phyloP scores from a whole-genome alignment of 805 yeast species.

The Candida succiphila region DNA sequence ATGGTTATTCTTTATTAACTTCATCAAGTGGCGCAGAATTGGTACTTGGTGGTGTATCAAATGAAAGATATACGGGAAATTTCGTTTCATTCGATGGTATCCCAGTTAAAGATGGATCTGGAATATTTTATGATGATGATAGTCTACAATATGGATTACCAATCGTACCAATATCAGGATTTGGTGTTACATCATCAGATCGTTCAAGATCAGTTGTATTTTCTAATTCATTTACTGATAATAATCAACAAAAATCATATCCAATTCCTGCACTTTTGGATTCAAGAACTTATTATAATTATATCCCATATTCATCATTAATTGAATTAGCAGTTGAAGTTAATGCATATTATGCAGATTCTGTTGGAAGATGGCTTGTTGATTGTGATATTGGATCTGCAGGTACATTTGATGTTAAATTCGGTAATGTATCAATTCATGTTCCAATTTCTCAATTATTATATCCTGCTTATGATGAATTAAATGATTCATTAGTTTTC shows the following conservation, averaged over 20 bases:
- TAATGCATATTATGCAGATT: slow-evolving; percentile 49
- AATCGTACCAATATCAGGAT: slow-evolving; percentile 35
- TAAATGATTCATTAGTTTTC: slow-evolving; percentile 31
- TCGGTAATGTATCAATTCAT: slow-evolving; percentile 41
- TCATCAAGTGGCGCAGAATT: slow-evolving; percentile 23
- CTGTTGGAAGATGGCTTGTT: slow-evolving; percentile 47
- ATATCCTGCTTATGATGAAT: slow-evolving; percentile 25
- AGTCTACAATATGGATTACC: slow-evolving; percentile 23
- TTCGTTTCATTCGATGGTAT: slow-evolving; percentile 40
- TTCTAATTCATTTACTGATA: slow-evolving; percentile 27
- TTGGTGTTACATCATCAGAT: slow-evolving; percentile 27
- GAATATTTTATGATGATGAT: slow-evolving; percentile 4
- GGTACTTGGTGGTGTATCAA: slow-evolving; percentile 51
- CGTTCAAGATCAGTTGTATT: slow-evolving; percentile 17
- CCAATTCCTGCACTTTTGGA: slow-evolving; percentile 50
- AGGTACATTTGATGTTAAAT: slow-evolving; percentile 41
- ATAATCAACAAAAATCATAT: slow-evolving; percentile 24
- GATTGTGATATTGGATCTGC: slow-evolving; percentile 42
- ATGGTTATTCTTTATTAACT: slow-evolving; percentile 35
- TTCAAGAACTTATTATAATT: slow-evolving; percentile 37
- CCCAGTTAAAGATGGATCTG: slow-evolving; percentile 24
- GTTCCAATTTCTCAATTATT: slow-evolving; percentile 42
- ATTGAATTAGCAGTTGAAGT: slow-evolving; percentile 59
- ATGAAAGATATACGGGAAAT: slow-evolving; percentile 32
- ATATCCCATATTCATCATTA: slow-evolving; percentile 45